phyloP scores from a whole-genome alignment of 805 yeast genomes.

The Barnettozyma sp. region DNA sequence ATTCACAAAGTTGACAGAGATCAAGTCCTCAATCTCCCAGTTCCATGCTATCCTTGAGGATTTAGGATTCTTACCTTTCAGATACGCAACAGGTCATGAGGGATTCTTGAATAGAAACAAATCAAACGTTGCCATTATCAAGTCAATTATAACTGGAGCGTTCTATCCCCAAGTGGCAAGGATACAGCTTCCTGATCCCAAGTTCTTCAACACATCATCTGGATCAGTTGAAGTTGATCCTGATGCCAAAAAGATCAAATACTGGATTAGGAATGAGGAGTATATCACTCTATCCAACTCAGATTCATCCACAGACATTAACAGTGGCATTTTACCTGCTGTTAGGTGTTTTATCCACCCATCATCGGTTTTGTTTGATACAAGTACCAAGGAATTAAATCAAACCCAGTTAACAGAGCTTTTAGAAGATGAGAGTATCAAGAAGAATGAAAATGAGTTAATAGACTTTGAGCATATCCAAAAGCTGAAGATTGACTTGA shows the following conservation, averaged over 20 bases:
- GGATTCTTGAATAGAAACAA: conserved; percentile 44
- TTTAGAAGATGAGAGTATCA: conserved; percentile 20
- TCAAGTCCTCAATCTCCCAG: conserved; percentile 63
- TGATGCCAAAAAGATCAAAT: conserved; percentile 64
- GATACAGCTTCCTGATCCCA: conserved; percentile 77
- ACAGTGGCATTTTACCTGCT: conserved; percentile 40
- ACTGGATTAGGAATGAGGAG: conserved; percentile 64
- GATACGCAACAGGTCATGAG: conserved; percentile 30
- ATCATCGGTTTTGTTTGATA: conserved; percentile 64
- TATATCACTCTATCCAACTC: conserved; percentile 25
- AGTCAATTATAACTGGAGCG: conserved; percentile 71
- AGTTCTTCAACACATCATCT: conserved; percentile 55
- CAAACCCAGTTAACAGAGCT: conserved; percentile 22
- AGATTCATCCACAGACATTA: conserved; percentile 10
- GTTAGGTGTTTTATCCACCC: conserved; percentile 82
- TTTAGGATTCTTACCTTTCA: conserved; percentile 64
- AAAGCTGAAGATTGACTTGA: conserved; percentile 29
- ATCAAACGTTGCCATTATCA: conserved; percentile 43
- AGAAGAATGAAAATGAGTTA: conserved; percentile 34
- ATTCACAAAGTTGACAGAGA: conserved; percentile 58
- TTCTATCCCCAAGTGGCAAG: conserved; percentile 78
- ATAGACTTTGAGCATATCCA: conserved; percentile 29
- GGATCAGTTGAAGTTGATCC: conserved; percentile 88
- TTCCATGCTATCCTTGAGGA: conserved; percentile 66
- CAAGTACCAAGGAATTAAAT: conserved; percentile 27